Evolutionary conservation across 2,329 filamentous ascomycete species (phyloP), one percentile per base, ranked within the genome.

Genomic region (Lachnellula willkommii): DNA sequence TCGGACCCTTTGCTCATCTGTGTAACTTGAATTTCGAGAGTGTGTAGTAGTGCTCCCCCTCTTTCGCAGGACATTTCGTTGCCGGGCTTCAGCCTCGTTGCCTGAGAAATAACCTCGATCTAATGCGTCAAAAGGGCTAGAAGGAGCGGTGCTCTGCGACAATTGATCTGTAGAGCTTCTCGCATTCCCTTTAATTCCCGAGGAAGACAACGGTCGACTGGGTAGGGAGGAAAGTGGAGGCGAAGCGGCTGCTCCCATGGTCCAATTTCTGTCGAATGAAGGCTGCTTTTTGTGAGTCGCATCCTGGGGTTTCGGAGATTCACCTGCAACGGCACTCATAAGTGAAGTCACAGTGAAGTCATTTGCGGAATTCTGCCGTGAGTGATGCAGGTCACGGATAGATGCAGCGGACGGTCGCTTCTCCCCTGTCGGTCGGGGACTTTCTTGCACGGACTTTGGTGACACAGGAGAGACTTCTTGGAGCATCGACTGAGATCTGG

Each of bases 81-180:
- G 84, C 56, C 87, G 83, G 45, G 82, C 82, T 60, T 96, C 91
- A 11, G 85, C 77, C 66, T 97, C 93, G 15, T 88, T 88, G 3
- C 92, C 90, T 7, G 93, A 96, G 68, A 96, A 96, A 71, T 97
- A 97, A 24, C 92, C 93, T 37, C 90, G 83, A 66, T 97, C 94
- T 15, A 67, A 51, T 11, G 58, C 32, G 47, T 70, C 67, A 46
- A 65, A 90, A 71, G 58, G 95, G 89, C 57, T 60, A 11, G 59
- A 50, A 24, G 63, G 58, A 22, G 35, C 52, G 17, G 53, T 52
- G 45, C 52, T 54, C 73, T 72, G 62, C 48, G 63, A 60, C 32
- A 63, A 53, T 39, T 47, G 73, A 67, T 59, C 68, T 58, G 57
- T 67, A 63, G 52, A 71, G 56, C 65, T 63, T 52, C 62, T 66